A percentile compares a stretch with the other conserved stretches of the same genome.
phyloP scores from a whole-genome alignment of 495 filamentous ascomycete genomes.

The Podospora tetraspora region DNA sequence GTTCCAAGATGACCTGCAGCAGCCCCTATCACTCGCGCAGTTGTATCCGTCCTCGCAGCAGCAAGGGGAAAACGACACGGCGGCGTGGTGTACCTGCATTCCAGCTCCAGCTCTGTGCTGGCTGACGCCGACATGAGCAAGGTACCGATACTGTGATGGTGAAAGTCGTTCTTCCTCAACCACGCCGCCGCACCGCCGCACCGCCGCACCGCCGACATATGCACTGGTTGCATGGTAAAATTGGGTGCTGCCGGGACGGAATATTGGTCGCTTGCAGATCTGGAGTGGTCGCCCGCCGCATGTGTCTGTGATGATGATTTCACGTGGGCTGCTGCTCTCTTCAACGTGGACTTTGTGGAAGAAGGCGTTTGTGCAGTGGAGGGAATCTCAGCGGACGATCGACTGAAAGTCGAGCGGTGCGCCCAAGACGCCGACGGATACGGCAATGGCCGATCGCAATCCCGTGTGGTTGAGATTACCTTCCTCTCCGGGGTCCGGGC shows the following conservation, averaged over 20 bases:
- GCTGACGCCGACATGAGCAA: neutral
- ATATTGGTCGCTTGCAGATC: neutral
- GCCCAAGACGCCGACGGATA: neutral
- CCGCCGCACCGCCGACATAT: neutral
- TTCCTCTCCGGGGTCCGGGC: neutral
- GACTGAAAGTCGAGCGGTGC: neutral
- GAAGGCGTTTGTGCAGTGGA: neutral
- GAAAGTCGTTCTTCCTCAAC: neutral
- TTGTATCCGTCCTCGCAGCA: neutral
- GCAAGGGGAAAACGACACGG: neutral
- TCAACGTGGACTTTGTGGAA: neutral
- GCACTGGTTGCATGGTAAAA: neutral
- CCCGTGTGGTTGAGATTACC: neutral
- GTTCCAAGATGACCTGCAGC: neutral
- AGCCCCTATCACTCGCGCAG: neutral
- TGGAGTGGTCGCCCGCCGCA: neutral
- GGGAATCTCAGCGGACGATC: neutral
- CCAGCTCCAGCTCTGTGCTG: neutral
- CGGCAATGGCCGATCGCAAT: neutral
- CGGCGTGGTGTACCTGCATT: neutral
- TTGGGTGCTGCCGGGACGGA: neutral
- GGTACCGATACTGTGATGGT: neutral
- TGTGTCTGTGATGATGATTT: neutral
- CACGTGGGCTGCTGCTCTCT: neutral
- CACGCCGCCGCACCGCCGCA: no score